A percentile compares a stretch with the other conserved stretches of the same genome.
These are phyloP conservation scores for Laguncularia racemosa DNA, from an alignment of 345 rosid genomes.

Conservation along the genomic window DNA sequence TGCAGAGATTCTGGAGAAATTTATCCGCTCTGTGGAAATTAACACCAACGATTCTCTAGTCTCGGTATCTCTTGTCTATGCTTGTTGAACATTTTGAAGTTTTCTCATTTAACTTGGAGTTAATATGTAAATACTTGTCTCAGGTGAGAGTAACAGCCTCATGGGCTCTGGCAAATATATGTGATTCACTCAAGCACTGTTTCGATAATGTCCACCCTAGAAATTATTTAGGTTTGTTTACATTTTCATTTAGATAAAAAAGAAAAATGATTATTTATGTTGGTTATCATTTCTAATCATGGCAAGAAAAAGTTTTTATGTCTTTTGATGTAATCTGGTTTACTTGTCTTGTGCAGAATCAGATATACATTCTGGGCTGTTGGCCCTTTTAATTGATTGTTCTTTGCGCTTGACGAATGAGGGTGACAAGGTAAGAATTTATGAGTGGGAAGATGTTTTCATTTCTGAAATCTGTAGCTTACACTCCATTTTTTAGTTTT, in stretches of 20 bases:
- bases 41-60: constrained; percentile 61
- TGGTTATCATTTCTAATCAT: background rate
- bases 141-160: constrained; percentile 89
- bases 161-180: constrained; percentile 93
- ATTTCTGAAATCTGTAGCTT: too few species aligned
- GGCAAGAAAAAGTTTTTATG: background rate
- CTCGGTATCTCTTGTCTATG: constrained; percentile 39
- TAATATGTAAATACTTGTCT: constrained; percentile 17
- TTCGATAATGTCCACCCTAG: constrained; percentile 33
- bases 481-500: background rate
- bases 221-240: constrained; percentile 27
- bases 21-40: constrained; percentile 65
- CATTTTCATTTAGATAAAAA: background rate
- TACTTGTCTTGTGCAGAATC: constrained; percentile 23
- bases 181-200: constrained; percentile 65
- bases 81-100: constrained; percentile 6
- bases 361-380: constrained; percentile 20
- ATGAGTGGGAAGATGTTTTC: background rate
- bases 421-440: constrained; percentile 76
- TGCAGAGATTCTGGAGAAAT: constrained; percentile 63
- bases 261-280: constrained; percentile 1
- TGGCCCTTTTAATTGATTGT: constrained; percentile 47
- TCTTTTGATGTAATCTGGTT: constrained; percentile 9
- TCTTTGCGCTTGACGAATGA: constrained; percentile 74
- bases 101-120: constrained; percentile 9